Base-by-base conservation (phyloP, 352 stramenopile species). In the Thraustochytrium sp. region DNA sequence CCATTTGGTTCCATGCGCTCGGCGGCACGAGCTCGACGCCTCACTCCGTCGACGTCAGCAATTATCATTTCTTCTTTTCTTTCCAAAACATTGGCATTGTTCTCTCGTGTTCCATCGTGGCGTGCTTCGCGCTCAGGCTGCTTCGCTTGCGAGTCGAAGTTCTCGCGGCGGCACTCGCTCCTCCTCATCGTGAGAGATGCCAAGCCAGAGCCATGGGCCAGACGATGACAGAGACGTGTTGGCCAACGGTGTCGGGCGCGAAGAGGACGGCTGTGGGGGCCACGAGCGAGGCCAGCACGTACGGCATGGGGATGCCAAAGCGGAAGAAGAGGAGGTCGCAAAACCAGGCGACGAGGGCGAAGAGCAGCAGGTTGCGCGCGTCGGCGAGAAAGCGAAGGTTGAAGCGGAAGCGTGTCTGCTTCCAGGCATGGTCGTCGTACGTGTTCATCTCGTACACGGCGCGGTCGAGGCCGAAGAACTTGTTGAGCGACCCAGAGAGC, bases 361-460 rank as follows among this genome's bases (percentile, higher is more conserved):
- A 0, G 53, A 65, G 31, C 11, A 80, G 31, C 4, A 80, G 34
- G 68, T 80, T 80, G 16, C 68, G 46, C 4, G 44, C 42, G 37
- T 80, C 68, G 13, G 68, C 68, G 5, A 80, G 8, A 38, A 80
- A 80, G 23, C 68, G 68, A 3, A 80, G 18, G 42, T 80, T 80
- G 42, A 80, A 46, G 16, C 68, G 68, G 46, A 75, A 80, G 46
- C 31, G 68, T 9, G 46, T 38, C 37, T 80, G 31, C 3, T 77
- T 77, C 59, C 59, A 72, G 16, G 34, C 62, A 37, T 55, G 38
- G 13, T 53, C 37, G 4, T 13, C 62, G 0, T 54, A 37, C 5
- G 23, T 37, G 31, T 61, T 29, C 68, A 80, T 80, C 8, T 72
- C 68, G 8, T 37, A 80, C 5, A 51, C 26, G 5, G 51, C 9